Percentiles rank a stretch among this genome's conserved stretches.
These are phyloP conservation scores for Xylaria nigripes DNA, from an alignment of 495 filamentous ascomycete species.

Conservation along the genomic window DNA sequence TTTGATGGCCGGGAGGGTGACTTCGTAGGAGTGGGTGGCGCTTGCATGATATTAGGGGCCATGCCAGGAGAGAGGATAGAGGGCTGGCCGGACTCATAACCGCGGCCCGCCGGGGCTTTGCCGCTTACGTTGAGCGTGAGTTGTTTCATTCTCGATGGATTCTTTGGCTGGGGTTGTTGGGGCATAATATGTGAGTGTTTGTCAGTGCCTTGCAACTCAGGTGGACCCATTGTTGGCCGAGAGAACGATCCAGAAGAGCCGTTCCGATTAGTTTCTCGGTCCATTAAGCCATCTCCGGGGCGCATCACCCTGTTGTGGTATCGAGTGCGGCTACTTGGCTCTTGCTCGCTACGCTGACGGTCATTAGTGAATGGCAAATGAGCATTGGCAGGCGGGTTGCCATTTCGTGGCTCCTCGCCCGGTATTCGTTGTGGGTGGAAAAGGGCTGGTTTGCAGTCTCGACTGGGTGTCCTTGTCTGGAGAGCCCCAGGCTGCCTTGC, in stretches of 20 bases:
- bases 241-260: constrained; percentile 19
- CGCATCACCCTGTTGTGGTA: constrained; percentile 44
- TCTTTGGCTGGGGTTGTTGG: constrained; percentile 40
- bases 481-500: constrained; percentile 21
- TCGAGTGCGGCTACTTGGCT: constrained; percentile 42
- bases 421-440: constrained; percentile 33
- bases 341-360: constrained; percentile 55
- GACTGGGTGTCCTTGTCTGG: constrained; percentile 34
- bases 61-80: constrained; percentile 41
- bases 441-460: constrained; percentile 38
- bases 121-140: constrained; percentile 18
- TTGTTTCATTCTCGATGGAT: constrained; percentile 18
- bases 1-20: constrained; percentile 28
- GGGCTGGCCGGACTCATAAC: constrained; percentile 30
- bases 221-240: constrained; percentile 32
- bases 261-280: constrained; percentile 20
- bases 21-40: constrained; percentile 44
- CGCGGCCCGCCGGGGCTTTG: constrained; percentile 27
- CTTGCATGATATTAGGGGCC: constrained; percentile 46
- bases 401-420: constrained; percentile 27
- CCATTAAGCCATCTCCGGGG: constrained; percentile 32
- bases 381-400: constrained; percentile 20
- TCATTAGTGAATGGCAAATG: constrained; percentile 27
- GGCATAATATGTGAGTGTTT: constrained; percentile 38
- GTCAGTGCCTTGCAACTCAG: constrained; percentile 36